Base-by-base conservation (phyloP, 148 eudicot genomes). In the Cornus suecica region DNA sequence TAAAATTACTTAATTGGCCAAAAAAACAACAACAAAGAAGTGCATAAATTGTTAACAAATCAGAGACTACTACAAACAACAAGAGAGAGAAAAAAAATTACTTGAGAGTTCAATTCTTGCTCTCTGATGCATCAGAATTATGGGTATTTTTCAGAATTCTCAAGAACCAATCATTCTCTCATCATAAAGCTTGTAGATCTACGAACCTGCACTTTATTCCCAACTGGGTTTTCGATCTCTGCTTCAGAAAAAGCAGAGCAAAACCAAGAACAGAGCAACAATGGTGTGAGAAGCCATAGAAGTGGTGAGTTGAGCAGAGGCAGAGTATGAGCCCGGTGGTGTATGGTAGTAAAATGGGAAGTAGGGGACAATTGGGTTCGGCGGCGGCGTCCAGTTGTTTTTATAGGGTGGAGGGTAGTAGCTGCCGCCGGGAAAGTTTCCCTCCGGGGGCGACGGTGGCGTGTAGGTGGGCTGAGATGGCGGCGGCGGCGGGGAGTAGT, bases 281-380 rank as follows among this genome's bases (percentile, higher is more conserved):
- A 71, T 6, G 48, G 68, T 3, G 74, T 10, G 9, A 65, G 73
- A 13, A 65, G 73, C 65, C 52, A 56, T 9, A 51, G 51, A 66
- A 63, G 51, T 63, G 6, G 52, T 24, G 2, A 75, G n/a, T 11
- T 41, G 48, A 31, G 11, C 26, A 58, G 84, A 74, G 22, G 26
- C 22, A 10, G 81, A 64, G 5, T 31, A 45, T 10, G 22, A 0
- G 0, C 69, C 61, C 0, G 92, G 86, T 0, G 94, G 94, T 3
- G 92, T 86, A 60, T 86, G 76, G n/a, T 78, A 90, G 85, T 90
- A 90, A 68, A 52, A 90, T 8, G 94, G 94, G 41, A 88, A 90
- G 77, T 90, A 90, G 0, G 92, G 94, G 0, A 90, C 87, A 28
- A 90, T 90, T 0, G 94, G 94, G 81, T 90, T 90, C 7, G 94